Percentiles rank a stretch among this genome's conserved stretches.
Evolutionary conservation across 129 eudicot genomes (phyloP).

Genomic region (Smallanthus sonchifolius): DNA sequence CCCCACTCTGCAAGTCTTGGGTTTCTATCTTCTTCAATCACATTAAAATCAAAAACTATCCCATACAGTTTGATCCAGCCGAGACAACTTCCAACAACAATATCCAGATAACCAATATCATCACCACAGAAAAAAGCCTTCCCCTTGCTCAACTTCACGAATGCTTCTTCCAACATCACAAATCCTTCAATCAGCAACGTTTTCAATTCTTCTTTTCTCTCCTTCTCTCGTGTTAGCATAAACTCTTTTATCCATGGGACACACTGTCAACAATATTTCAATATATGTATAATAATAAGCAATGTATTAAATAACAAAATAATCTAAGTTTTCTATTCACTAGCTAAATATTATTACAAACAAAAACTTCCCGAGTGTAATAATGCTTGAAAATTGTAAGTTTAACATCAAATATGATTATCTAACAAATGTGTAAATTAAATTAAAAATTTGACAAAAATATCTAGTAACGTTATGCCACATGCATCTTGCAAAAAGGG

Average conservation of each 20-base stretch:
- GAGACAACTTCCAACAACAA: slow-evolving; percentile 31
- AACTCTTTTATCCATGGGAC: neutral
- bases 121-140: slow-evolving; percentile 47
- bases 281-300: too few relatives aligned
- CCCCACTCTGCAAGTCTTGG: slow-evolving; percentile 35
- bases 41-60: neutral
- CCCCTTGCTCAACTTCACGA: slow-evolving; percentile 44
- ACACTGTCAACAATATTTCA: neutral
- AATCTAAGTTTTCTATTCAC: too few relatives aligned
- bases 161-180: slow-evolving; percentile 35
- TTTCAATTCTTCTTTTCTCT: neutral
- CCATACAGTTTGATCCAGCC: slow-evolving; percentile 36
- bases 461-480: too few relatives aligned
- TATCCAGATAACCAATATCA: slow-evolving; percentile 19
- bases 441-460: too few relatives aligned
- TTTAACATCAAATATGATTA: too few relatives aligned
- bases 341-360: too few relatives aligned
- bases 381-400: too few relatives aligned
- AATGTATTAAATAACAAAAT: too few relatives aligned
- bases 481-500: too few relatives aligned
- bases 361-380: too few relatives aligned
- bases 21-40: slow-evolving; percentile 29
- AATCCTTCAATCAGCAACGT: slow-evolving; percentile 6
- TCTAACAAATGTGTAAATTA: neutral
- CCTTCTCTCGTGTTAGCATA: neutral